A percentile compares a stretch with the other conserved stretches of the same genome.
Conservation (phyloP, 2,329 filamentous ascomycete genomes). For the Cercospora canescens region DNA sequence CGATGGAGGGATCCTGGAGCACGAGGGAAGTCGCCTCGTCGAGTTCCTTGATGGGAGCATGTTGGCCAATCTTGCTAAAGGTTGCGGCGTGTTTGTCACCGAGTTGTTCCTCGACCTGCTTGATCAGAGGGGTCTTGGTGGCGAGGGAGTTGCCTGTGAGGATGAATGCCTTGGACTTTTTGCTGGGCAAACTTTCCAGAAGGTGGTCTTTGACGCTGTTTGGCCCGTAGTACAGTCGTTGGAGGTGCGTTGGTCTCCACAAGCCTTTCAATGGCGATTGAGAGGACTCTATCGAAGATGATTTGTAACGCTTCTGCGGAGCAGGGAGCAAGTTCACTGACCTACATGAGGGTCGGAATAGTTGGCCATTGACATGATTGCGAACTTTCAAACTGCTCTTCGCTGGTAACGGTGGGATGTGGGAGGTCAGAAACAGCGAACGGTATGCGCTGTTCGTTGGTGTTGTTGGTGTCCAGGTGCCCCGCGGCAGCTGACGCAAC, state of each 20-base stretch:
- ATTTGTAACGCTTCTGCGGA: conserved; percentile 35
- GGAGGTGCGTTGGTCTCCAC: conserved; percentile 53
- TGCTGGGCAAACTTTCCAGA: conserved; percentile 44
- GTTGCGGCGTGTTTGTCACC: conserved; percentile 56
- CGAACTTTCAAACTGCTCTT: not conserved
- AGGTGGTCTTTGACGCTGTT: conserved; percentile 50
- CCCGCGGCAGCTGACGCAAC: not conserved
- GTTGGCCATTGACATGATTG: conserved; percentile 16
- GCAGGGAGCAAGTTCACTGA: conserved; percentile 16
- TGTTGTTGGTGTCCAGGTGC: not conserved
- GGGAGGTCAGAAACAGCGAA: not conserved
- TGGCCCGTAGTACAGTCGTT: conserved; percentile 53
- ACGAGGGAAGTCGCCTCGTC: conserved; percentile 54
- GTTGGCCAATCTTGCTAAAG: conserved; percentile 56
- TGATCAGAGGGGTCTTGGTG: conserved; percentile 55
- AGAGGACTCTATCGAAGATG: conserved; percentile 43
- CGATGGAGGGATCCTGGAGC: conserved; percentile 46
- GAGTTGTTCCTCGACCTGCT: conserved; percentile 52
- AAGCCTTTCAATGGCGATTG: conserved; percentile 49
- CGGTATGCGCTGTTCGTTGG: not conserved
- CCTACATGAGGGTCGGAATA: conserved; percentile 20
- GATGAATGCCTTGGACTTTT: conserved; percentile 57
- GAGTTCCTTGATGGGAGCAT: conserved; percentile 56
- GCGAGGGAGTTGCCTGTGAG: conserved; percentile 57
- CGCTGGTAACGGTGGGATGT: not conserved